phyloP scores from a whole-genome alignment of 176 grass and related monocot genomes.

The Aegilops bicornis region DNA sequence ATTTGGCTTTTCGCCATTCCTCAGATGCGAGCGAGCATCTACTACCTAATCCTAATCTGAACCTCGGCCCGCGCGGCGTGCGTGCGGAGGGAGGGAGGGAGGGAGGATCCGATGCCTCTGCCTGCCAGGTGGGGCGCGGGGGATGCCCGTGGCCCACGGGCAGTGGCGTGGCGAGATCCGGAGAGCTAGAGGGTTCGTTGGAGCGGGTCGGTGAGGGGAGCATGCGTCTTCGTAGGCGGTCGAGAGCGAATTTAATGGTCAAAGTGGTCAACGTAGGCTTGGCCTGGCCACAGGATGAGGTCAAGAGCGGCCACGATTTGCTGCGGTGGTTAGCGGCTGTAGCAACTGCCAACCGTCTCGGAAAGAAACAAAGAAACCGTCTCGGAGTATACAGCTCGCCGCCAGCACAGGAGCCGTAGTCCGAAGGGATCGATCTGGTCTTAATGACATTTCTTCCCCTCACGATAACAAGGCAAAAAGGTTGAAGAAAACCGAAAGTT shows the following conservation, averaged over 20 bases:
- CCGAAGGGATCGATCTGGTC: not conserved
- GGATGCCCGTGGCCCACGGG: not conserved
- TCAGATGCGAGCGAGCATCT: slow-evolving; percentile 24
- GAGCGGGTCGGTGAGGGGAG: too few species aligned
- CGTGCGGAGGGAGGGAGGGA: not conserved
- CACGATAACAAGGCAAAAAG: not conserved
- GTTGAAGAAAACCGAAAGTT: not conserved
- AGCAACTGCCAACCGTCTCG: slow-evolving; percentile 4
- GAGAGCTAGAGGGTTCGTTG: too few species aligned
- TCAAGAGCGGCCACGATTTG: not conserved
- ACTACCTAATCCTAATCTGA: not conserved
- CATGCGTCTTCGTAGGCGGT: not conserved
- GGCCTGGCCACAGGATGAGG: not conserved
- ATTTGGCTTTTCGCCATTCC: slow-evolving; percentile 54
- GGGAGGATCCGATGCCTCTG: slow-evolving; percentile 25
- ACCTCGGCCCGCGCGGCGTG: not conserved
- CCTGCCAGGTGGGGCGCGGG: not conserved
- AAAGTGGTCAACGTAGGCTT: not conserved
- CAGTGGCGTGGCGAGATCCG: not conserved
- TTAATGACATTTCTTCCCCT: not conserved
- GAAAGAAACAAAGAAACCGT: not conserved
- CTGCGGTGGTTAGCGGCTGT: not conserved
- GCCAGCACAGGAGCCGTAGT: not conserved
- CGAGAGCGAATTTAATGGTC: not conserved
- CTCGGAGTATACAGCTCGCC: too few species aligned